Evolutionary conservation across 2,329 filamentous ascomycete species (phyloP), one percentile per base, ranked within the genome.

Genomic region (Aspergillus awamori): DNA sequence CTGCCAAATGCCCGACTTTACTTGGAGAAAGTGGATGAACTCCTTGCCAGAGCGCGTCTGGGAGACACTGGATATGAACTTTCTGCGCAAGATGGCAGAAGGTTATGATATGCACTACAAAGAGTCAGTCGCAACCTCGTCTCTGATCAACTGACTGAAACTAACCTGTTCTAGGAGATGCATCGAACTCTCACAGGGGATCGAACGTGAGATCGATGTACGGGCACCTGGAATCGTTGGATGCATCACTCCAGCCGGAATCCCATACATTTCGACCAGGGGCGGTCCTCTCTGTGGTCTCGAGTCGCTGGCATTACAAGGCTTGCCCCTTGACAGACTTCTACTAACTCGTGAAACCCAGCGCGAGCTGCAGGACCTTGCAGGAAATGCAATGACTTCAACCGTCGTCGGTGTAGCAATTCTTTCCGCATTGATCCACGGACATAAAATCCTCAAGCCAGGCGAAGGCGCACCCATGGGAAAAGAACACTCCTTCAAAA

Each of bases 331-430:
- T 1, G 77, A 87, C 57, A 82, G 83, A 53, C 77, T 93, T 10
- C 77, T 86, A 0, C 80, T 92, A n/a, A 87, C 84, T 0, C 82
- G 83, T 8, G 87, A 93, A 67, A 84, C 82, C 0, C 81, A 87
- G 51, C 74, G 77, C 1, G 79, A 93, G 17, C 78, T 91, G 2
- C 86, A 88, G 63, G 86, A 92, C 65, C 77, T 94, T 2, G 89
- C 89, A 2, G 91, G 91, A 0, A 94, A 95, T 71, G 91, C 91
- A 0, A 94, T 94, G 91, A 87, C 85, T 1, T 86, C 86, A 0
- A 89, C 90, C 0, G 88, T 92, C 0, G 86, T 93, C 8, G 89
- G 87, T 2, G 81, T 84, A 1, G 84, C 85, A 0, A 82, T 90
- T 1, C 68, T 91, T 2, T 79, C 86, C 1, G 82, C 86, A 0